Evolutionary conservation across 305 asterid genomes (phyloP).

Genomic region (Petunia hybrid): DNA sequence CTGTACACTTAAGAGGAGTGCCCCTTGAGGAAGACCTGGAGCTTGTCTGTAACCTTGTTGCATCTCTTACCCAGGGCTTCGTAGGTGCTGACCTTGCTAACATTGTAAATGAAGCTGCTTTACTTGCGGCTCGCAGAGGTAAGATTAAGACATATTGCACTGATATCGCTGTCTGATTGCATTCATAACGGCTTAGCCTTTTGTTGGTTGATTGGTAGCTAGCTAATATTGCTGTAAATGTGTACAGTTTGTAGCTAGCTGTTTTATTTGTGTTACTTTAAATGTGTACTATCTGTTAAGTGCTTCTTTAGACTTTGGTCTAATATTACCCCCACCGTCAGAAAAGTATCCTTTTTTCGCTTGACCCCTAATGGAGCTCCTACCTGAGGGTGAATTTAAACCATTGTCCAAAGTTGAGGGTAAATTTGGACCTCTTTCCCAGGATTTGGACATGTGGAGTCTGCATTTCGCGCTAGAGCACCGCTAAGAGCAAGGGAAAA

Average conservation of each 20-base stretch:
- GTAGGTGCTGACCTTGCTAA: slow-evolving; percentile 99
- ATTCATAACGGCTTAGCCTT: not conserved
- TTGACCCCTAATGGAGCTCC: no score
- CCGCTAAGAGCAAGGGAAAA: no score
- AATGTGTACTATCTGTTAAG: not conserved
- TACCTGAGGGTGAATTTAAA: no score
- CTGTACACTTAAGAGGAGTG: slow-evolving; percentile 83
- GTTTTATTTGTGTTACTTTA: not conserved
- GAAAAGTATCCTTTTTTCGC: no score
- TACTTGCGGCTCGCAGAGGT: slow-evolving; percentile 99
- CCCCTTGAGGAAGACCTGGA: slow-evolving; percentile 84
- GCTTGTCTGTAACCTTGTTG: slow-evolving; percentile 82
- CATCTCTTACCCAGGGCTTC: slow-evolving; percentile 88
- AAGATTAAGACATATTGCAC: slow-evolving; percentile 30
- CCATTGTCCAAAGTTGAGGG: no score
- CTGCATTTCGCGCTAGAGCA: no score
- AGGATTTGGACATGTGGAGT: no score
- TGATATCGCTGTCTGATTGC: slow-evolving; percentile 17
- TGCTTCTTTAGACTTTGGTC: no score
- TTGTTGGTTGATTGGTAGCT: slow-evolving; percentile 30
- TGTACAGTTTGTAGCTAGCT: slow-evolving; percentile 19
- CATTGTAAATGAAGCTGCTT: slow-evolving; percentile 87
- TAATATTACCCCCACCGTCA: no score
- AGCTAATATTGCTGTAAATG: slow-evolving; percentile 3
- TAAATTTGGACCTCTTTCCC: no score